These are phyloP conservation scores for Apophysomyces elegans DNA, from an alignment of 371 early-diverging fungal genomes.

Conservation along the genomic window DNA sequence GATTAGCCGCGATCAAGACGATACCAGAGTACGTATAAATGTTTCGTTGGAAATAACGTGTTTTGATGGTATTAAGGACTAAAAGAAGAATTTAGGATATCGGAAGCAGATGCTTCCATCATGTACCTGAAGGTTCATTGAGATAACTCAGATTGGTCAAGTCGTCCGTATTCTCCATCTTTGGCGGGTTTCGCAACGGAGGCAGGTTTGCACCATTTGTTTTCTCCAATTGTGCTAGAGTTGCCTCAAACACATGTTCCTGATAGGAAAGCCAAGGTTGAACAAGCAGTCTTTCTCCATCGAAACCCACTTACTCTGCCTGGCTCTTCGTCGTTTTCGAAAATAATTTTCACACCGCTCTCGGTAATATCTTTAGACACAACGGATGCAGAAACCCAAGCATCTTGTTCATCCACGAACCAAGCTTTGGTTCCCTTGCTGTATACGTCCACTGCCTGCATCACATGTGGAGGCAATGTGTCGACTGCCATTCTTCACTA, in stretches of 20 bases:
- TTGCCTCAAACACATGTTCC: conserved; percentile 76
- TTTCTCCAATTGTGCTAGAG: conserved; percentile 68
- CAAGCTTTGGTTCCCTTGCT: conserved; percentile 82
- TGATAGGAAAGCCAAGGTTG: conserved; percentile 22
- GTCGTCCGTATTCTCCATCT: conserved; percentile 90
- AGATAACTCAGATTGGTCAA: conserved; percentile 89
- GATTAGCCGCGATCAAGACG: conserved; percentile 98
- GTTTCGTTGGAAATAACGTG: conserved; percentile 86
- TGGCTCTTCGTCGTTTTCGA: conserved; percentile 70
- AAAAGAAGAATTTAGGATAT: not conserved
- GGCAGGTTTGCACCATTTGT: conserved; percentile 74
- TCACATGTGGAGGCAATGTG: conserved; percentile 40
- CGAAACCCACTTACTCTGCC: conserved; percentile 46
- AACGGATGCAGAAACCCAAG: conserved; percentile 82
- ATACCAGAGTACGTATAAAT: conserved; percentile 99
- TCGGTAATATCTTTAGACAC: conserved; percentile 59
- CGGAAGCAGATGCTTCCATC: not conserved
- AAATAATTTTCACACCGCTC: conserved; percentile 60
- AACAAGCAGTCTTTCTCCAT: not conserved
- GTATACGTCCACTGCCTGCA: conserved; percentile 64
- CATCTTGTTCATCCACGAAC: conserved; percentile 88
- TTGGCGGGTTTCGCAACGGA: conserved; percentile 89
- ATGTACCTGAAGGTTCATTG: conserved; percentile 86
- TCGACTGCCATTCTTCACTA: conserved; percentile 18
- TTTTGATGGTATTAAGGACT: conserved; percentile 89